Evolutionary conservation across 225 moss, liverwort and hornwort genomes (phyloP).

Genomic region (Antitrichia curtipendula): DNA sequence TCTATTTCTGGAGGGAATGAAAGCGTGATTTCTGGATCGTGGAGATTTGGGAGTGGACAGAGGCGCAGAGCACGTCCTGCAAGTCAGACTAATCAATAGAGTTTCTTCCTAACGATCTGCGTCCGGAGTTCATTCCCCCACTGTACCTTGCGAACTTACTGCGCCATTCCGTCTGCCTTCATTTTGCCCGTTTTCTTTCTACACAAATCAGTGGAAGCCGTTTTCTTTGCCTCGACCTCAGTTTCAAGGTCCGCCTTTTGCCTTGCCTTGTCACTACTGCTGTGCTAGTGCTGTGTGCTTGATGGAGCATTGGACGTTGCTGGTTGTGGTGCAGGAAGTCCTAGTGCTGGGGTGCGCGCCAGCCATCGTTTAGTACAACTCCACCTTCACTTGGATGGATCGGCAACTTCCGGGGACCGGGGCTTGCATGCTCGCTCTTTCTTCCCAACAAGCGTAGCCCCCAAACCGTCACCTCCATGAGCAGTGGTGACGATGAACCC

Average conservation of each 20-base stretch:
- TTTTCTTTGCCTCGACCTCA: not conserved
- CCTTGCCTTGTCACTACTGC: not conserved
- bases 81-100: not conserved
- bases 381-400: not conserved
- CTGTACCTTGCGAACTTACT: not conserved
- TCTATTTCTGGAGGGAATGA: not conserved
- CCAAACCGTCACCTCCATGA: not conserved
- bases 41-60: not conserved
- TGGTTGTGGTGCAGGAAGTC: not conserved
- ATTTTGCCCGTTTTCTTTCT: not conserved
- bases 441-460: not conserved
- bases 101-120: not conserved
- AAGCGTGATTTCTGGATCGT: slow-evolving; percentile 12
- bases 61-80: not conserved
- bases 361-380: not conserved
- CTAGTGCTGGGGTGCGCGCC: not conserved
- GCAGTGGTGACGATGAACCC: not conserved
- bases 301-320: not conserved
- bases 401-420: not conserved
- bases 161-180: too few species aligned
- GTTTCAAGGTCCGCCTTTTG: not conserved
- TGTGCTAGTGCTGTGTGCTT: not conserved
- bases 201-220: too few species aligned
- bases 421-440: not conserved
- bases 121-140: not conserved